phyloP scores from a whole-genome alignment of 2,329 filamentous ascomycete species.

The Fusarium musae region DNA sequence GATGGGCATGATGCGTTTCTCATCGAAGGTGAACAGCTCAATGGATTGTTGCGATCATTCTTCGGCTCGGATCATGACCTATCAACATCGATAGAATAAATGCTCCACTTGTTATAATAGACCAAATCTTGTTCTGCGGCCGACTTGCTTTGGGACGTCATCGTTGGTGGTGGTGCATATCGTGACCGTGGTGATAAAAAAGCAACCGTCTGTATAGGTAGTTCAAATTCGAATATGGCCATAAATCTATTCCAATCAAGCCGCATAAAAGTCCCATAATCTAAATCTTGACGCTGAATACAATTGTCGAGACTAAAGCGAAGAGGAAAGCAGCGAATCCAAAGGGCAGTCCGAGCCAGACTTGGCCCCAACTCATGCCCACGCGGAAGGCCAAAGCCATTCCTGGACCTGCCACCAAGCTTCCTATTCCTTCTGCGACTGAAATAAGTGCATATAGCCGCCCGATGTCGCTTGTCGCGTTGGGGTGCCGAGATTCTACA shows the following conservation, averaged over 20 bases:
- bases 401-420: background rate
- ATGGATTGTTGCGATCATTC: background rate
- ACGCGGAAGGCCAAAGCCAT: constrained; percentile 2
- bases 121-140: background rate
- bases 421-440: background rate
- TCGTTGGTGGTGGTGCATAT: background rate
- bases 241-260: background rate
- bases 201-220: background rate
- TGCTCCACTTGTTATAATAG: background rate
- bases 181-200: background rate
- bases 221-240: background rate
- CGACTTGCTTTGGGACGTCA: background rate
- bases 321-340: constrained; percentile 1
- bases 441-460: background rate
- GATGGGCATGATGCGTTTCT: background rate
- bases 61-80: background rate
- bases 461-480: background rate
- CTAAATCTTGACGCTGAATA: background rate
- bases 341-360: constrained; percentile 4
- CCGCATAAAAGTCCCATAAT: background rate
- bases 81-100: background rate
- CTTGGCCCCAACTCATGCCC: constrained; percentile 1
- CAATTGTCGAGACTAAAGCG: background rate
- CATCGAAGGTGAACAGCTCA: background rate
- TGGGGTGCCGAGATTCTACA: background rate